A percentile compares a stretch with the other conserved stretches of the same genome.
Evolutionary conservation across 2,329 filamentous ascomycete species (phyloP).

Genomic region (Myriosclerotinia scirpicola): DNA sequence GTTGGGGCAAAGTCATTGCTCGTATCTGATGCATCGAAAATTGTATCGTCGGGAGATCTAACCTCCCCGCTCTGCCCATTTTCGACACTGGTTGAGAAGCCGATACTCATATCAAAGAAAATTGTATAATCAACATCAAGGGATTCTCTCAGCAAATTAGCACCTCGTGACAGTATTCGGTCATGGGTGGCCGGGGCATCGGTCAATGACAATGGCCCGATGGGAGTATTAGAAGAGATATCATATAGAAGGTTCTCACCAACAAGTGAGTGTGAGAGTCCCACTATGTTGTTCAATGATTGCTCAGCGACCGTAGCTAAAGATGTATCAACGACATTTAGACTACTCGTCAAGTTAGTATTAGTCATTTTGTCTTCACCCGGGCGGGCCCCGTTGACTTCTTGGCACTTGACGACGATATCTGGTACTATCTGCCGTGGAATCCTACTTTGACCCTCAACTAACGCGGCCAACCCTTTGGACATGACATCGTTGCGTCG

Average conservation of each 20-base stretch:
- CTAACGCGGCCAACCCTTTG: slow-evolving; percentile 52
- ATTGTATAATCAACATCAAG: slow-evolving; percentile 28
- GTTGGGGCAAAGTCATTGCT: background rate
- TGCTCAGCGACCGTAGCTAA: slow-evolving; percentile 11
- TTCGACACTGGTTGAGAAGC: slow-evolving; percentile 13
- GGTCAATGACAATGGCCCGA: background rate
- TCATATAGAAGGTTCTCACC: slow-evolving; percentile 2
- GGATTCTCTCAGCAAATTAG: slow-evolving; percentile 28
- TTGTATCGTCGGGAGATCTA: background rate
- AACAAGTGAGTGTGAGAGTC: background rate
- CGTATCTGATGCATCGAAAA: background rate
- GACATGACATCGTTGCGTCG: slow-evolving; percentile 53
- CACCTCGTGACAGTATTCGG: slow-evolving; percentile 22
- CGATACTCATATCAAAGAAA: slow-evolving; percentile 26
- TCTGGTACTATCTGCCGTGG: slow-evolving; percentile 4
- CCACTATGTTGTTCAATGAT: slow-evolving; percentile 16
- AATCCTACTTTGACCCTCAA: slow-evolving; percentile 43
- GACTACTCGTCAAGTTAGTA: background rate
- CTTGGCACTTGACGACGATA: slow-evolving; percentile 1
- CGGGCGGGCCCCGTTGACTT: background rate
- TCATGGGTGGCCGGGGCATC: slow-evolving; percentile 16
- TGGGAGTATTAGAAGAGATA: background rate
- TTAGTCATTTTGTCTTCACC: slow-evolving; percentile 5
- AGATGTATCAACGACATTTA: background rate
- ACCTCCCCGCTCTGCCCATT: background rate